A percentile compares a stretch with the other conserved stretches of the same genome.
Conservation (phyloP, 306 rosid genomes). For the Pachyrhizus erosus region DNA sequence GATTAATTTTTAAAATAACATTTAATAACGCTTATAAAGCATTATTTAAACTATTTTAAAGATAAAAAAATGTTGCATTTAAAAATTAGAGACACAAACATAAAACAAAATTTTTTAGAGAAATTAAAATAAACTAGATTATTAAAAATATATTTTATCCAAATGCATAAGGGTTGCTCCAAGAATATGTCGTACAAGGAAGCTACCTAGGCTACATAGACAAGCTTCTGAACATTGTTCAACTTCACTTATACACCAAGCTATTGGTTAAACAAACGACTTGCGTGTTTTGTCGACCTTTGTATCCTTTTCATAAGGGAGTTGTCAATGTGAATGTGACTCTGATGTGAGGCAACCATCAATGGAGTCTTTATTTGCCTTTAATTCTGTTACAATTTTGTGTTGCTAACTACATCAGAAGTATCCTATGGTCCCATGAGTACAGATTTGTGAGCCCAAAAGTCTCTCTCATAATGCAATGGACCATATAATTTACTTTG, state of each 20-base stretch:
- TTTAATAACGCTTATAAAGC: too few species aligned
- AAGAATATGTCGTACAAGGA: not conserved
- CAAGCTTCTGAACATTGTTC: constrained; percentile 6
- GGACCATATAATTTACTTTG: not conserved
- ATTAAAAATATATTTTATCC: too few species aligned
- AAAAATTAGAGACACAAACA: too few species aligned
- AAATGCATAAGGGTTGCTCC: not conserved
- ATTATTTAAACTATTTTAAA: too few species aligned
- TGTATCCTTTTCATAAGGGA: not conserved
- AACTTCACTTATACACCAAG: constrained; percentile 12
- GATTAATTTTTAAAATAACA: too few species aligned
- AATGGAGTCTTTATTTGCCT: not conserved
- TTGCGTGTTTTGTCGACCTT: not conserved
- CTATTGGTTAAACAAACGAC: not conserved
- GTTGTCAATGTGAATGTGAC: not conserved
- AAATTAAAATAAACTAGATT: too few species aligned
- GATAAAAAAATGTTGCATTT: too few species aligned
- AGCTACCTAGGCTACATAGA: constrained; percentile 1
- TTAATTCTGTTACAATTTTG: not conserved
- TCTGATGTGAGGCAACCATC: not conserved
- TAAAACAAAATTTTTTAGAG: too few species aligned
- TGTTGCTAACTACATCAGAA: not conserved
- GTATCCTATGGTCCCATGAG: not conserved
- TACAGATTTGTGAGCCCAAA: not conserved
- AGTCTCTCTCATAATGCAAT: not conserved